Evolutionary conservation across 2,329 filamentous ascomycete genomes (phyloP).

Genomic region (Lecanicillium sp.): DNA sequence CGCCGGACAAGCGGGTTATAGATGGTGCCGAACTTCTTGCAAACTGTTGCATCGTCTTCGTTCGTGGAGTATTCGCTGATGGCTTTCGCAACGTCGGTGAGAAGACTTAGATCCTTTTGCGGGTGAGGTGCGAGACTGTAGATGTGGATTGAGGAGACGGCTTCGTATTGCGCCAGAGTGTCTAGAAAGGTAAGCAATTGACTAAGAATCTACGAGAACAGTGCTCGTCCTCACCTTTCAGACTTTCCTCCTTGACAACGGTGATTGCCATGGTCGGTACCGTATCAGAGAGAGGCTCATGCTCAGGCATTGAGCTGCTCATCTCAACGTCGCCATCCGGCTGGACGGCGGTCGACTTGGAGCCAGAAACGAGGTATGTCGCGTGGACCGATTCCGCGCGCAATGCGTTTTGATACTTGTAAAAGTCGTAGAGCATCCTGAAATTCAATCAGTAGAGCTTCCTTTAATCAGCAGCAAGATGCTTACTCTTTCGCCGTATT

Average conservation of each 20-base stretch:
- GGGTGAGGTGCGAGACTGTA: conserved; percentile 74
- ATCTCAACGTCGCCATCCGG: conserved; percentile 62
- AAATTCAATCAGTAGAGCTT: conserved; percentile 40
- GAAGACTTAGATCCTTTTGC: conserved; percentile 59
- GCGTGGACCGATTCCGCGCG: conserved; percentile 72
- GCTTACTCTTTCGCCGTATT: conserved; percentile 82
- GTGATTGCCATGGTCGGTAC: conserved; percentile 52
- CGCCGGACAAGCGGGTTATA: conserved; percentile 59
- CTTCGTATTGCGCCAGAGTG: conserved; percentile 57
- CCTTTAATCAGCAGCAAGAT: neutral
- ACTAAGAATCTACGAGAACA: neutral
- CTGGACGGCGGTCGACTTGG: conserved; percentile 36
- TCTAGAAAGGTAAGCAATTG: conserved; percentile 9
- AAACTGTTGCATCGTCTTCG: conserved; percentile 52
- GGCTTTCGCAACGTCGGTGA: conserved; percentile 63
- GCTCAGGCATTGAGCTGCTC: conserved; percentile 55
- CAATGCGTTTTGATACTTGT: conserved; percentile 68
- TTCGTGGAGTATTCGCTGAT: conserved; percentile 45
- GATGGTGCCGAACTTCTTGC: conserved; percentile 65
- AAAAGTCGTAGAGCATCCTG: conserved; percentile 83
- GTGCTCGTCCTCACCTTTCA: conserved; percentile 47
- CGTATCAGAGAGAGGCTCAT: conserved; percentile 35
- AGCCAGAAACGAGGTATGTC: conserved; percentile 82
- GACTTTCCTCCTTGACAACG: conserved; percentile 63
- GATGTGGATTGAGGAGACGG: conserved; percentile 73